Base-by-base conservation (phyloP, 148 eudicot species). In the Vaccinium vitisidaea region DNA sequence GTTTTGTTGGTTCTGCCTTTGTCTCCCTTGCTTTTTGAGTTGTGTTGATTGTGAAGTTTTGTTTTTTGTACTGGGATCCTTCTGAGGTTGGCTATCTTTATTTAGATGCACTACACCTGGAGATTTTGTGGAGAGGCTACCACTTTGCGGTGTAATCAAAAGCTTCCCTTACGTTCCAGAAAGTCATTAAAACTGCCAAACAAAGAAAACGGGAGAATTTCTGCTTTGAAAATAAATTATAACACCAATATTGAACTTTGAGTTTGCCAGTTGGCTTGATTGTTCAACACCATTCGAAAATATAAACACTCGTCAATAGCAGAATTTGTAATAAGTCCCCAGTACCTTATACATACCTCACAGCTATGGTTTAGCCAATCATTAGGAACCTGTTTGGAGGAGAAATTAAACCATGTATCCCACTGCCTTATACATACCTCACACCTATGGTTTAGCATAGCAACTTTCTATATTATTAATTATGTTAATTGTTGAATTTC, bases 361-460 rank as follows among this genome's bases (percentile, higher is more conserved):
- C 96, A 93, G 82, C 90, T 93, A 86, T 97, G 99, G 82, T 97
- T 97, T 82, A 97, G 77, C 99, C 32, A 32, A 32, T 32, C 36
- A 1, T 32, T 32, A 32, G 36, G 36, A 32, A 32, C 36, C 36
- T 32, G 36, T 32, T 32, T 32, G 36, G 36, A 32, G 36, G 2
- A 32, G 36, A 32, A 32, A 32, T 32, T 32, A 32, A 32, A 32
- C 36, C 36, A 32, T 32, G 36, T 32, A 32, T 32, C 36, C 2
- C 36, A 32, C 36, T 32, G 36, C 36, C 36, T 32, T 32, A 32
- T 32, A 32, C 36, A 32, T 32, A 32, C 36, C 36, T 32, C 36
- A 2, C 36, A 32, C 36, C 36, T 32, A 2, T 32, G 36, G 36
- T 32, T 32, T 32, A 32, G 36, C 36, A 30, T 30, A 30, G 32